phyloP scores from a whole-genome alignment of 2,329 filamentous ascomycete genomes.

The Pseudonectria buxi region DNA sequence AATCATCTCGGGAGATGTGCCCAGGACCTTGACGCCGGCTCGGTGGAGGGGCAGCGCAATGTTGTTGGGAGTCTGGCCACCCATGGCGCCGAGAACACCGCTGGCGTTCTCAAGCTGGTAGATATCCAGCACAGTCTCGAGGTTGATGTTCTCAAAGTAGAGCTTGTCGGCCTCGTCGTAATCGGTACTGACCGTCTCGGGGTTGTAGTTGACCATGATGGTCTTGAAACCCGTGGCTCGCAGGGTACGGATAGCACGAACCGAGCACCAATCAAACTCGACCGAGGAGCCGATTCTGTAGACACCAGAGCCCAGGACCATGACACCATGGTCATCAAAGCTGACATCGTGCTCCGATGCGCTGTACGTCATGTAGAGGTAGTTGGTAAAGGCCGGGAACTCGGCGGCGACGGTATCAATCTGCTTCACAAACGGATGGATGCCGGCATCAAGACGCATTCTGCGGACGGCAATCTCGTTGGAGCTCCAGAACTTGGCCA shows the following conservation, averaged over 20 bases:
- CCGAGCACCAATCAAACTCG: constrained; percentile 99
- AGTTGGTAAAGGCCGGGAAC: constrained; percentile 92
- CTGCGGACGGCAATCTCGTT: constrained; percentile 88
- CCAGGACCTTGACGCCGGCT: constrained; percentile 84
- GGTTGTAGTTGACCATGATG: constrained; percentile 93
- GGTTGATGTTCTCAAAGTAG: constrained; percentile 92
- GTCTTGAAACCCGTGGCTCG: constrained; percentile 83
- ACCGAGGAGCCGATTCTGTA: constrained; percentile 97
- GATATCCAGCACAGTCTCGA: constrained; percentile 88
- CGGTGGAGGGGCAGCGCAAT: constrained; percentile 86
- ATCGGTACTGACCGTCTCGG: constrained; percentile 83
- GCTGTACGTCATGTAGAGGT: constrained; percentile 95
- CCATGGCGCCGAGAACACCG: constrained; percentile 91
- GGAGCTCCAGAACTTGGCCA: constrained; percentile 89
- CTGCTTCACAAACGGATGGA: constrained; percentile 89
- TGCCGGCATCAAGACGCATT: constrained; percentile 75
- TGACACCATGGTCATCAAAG: constrained; percentile 86
- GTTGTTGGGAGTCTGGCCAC: constrained; percentile 96
- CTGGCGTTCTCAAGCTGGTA: constrained; percentile 79
- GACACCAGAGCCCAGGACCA: constrained; percentile 93
- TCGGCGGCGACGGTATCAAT: constrained; percentile 98
- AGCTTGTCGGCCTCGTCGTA: constrained; percentile 91
- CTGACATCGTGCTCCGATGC: constrained; percentile 74
- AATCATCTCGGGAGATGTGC: constrained; percentile 98
- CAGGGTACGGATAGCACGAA: constrained; percentile 85